Conservation (phyloP, 2,329 filamentous ascomycete genomes). For the Neocucurbitaria cava region DNA sequence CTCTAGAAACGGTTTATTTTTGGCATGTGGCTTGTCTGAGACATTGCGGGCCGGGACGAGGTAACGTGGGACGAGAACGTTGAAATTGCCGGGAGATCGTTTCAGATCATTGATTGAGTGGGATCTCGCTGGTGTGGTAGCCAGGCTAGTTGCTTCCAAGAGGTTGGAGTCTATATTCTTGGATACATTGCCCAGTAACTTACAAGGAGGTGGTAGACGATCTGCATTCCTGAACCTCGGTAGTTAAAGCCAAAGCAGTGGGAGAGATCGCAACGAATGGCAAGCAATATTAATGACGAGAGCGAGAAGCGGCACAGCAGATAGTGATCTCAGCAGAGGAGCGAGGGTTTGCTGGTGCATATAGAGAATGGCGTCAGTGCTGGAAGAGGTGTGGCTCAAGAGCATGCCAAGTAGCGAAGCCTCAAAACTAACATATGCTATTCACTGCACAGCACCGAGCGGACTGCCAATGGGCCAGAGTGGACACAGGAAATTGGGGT, state of each 20-base stretch:
- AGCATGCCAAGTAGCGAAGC: neutral
- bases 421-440: neutral
- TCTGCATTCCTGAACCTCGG: neutral
- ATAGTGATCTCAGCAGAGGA: neutral
- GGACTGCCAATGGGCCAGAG: neutral
- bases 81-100: neutral
- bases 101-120: neutral
- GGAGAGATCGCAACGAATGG: neutral
- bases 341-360: too few species aligned
- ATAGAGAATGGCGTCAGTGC: neutral
- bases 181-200: neutral
- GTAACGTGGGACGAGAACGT: constrained; percentile 1
- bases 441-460: neutral
- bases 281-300: neutral
- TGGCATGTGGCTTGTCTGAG: constrained; percentile 6
- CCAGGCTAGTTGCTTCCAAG: neutral
- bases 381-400: neutral
- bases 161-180: neutral
- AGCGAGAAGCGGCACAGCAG: neutral
- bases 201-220: neutral
- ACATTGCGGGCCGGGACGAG: constrained; percentile 13
- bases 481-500: neutral
- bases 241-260: neutral
- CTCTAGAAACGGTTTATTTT: constrained; percentile 4
- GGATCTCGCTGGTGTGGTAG: neutral